These are phyloP conservation scores for Phaeosphaeriaceae sp. DNA, from an alignment of 2,329 filamentous ascomycete genomes.

Conservation along the genomic window DNA sequence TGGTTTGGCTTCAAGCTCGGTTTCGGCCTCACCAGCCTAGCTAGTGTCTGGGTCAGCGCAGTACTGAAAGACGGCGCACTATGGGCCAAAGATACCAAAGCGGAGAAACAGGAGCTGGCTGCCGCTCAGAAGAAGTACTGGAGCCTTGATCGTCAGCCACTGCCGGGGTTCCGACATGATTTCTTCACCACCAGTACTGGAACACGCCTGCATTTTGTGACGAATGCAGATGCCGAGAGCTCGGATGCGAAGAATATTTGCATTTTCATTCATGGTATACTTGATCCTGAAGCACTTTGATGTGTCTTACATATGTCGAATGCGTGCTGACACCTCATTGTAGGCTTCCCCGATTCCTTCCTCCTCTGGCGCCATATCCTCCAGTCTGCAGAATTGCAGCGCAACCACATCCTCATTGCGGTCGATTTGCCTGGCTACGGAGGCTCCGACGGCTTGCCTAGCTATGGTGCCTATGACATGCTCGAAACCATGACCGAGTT, in stretches of 20 bases:
- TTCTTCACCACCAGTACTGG: conserved; percentile 60
- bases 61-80: conserved; percentile 37
- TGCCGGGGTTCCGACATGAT: conserved; percentile 57
- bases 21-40: conserved; percentile 41
- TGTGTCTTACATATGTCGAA: neutral
- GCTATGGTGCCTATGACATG: conserved; percentile 60
- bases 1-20: conserved; percentile 37
- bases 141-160: conserved; percentile 58
- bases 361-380: conserved; percentile 62
- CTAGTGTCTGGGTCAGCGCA: conserved; percentile 27
- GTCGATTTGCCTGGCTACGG: conserved; percentile 68
- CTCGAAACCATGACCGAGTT: conserved; percentile 63
- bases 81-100: conserved; percentile 31
- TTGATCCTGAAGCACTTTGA: neutral
- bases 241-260: conserved; percentile 51
- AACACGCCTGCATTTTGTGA: conserved; percentile 64
- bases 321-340: neutral
- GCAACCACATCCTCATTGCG: conserved; percentile 58
- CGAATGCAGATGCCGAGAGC: conserved; percentile 35
- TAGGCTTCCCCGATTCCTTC: conserved; percentile 66
- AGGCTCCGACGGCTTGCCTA: conserved; percentile 61
- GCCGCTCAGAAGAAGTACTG: conserved; percentile 61
- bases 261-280: conserved; percentile 61
- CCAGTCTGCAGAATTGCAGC: conserved; percentile 46
- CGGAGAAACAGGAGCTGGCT: conserved; percentile 38